Evolutionary conservation across 2,329 filamentous ascomycete genomes (phyloP).

Genomic region (Alternaria dauci): DNA sequence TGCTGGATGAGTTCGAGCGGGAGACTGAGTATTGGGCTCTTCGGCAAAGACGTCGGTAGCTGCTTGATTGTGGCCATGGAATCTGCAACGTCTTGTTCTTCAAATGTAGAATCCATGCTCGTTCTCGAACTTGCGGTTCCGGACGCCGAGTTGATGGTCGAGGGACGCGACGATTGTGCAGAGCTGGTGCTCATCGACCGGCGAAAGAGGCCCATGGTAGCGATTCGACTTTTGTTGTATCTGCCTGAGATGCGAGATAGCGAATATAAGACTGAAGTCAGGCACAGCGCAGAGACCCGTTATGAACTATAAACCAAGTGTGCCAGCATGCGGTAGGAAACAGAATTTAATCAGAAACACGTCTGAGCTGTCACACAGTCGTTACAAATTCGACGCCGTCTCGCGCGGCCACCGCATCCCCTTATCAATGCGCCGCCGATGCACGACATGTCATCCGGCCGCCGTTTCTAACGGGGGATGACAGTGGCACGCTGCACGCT

Average conservation of each 20-base stretch:
- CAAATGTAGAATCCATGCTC: constrained; percentile 22
- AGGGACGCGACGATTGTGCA: constrained; percentile 13
- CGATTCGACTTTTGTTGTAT: background rate
- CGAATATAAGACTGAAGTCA: background rate
- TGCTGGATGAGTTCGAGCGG: constrained; percentile 45
- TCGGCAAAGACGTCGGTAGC: constrained; percentile 7
- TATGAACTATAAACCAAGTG: background rate
- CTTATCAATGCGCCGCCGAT: constrained; percentile 14
- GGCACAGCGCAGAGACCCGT: background rate
- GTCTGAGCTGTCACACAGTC: background rate
- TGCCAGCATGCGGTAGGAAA: background rate
- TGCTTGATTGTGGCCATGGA: constrained; percentile 18
- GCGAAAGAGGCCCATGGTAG: constrained; percentile 21
- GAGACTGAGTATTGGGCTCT: constrained; percentile 32
- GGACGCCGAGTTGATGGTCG: constrained; percentile 15
- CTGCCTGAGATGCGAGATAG: background rate
- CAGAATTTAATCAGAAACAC: background rate
- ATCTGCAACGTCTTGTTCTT: constrained; percentile 10
- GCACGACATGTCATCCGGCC: constrained; percentile 17
- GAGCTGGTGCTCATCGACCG: constrained; percentile 25
- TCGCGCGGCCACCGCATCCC: constrained; percentile 6
- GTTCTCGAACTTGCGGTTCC: constrained; percentile 20
- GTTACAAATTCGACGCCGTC: background rate
- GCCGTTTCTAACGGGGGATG: constrained; percentile 4
- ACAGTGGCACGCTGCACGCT: constrained; percentile 16